Evolutionary conservation across 2,329 filamentous ascomycete species (phyloP).

Genomic region (Penicillium brevicompactum): DNA sequence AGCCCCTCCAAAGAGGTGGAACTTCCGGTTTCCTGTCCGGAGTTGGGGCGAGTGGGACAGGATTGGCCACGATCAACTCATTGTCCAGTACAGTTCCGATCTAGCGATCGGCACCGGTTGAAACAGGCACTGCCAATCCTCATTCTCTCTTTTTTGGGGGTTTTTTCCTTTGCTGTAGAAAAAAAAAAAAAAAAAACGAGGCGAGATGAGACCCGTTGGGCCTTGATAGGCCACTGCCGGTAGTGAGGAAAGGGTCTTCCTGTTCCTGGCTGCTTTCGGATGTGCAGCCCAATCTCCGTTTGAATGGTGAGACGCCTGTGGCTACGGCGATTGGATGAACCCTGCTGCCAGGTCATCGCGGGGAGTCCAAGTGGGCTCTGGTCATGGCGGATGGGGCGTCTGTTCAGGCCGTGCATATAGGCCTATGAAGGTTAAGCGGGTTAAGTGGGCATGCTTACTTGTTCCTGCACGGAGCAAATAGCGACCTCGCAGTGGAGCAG

Average conservation of each 20-base stretch:
- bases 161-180: background rate
- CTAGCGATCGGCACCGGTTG: constrained; percentile 23
- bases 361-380: constrained; percentile 18
- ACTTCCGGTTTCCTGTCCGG: constrained; percentile 7
- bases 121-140: constrained; percentile 10
- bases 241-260: constrained; percentile 2
- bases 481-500: constrained; percentile 3
- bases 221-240: background rate
- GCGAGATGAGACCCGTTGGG: background rate
- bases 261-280: constrained; percentile 14
- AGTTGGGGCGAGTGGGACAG: constrained; percentile 5
- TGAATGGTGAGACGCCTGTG: constrained; percentile 10
- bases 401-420: constrained; percentile 6
- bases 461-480: constrained; percentile 14
- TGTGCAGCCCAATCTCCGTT: constrained; percentile 8
- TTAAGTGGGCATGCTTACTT: constrained; percentile 5
- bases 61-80: constrained; percentile 6
- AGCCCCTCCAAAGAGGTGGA: constrained; percentile 7
- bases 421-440: constrained; percentile 2
- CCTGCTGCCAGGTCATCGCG: constrained; percentile 26
- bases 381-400: constrained; percentile 10
- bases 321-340: constrained; percentile 4
- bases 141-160: no score
- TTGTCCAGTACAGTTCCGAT: constrained; percentile 7
- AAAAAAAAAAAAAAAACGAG: background rate